Evolutionary conservation across 495 filamentous ascomycete genomes (phyloP).

Genomic region (Penicillium lividum): DNA sequence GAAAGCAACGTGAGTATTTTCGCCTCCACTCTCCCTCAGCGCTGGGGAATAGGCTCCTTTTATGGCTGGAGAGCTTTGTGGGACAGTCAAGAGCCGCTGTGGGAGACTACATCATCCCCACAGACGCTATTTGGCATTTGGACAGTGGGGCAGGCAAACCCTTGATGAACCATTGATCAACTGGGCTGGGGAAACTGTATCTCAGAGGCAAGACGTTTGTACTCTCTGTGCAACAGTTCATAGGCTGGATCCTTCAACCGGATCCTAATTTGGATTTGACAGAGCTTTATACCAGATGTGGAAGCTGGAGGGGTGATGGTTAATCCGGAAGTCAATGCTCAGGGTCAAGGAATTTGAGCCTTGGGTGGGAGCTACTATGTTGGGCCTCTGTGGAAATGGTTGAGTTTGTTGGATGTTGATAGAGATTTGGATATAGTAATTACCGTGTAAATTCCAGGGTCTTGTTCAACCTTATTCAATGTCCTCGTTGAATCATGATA

Average conservation of each 20-base stretch:
- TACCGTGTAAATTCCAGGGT: background rate
- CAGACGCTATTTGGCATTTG: constrained; percentile 1
- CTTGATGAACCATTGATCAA: background rate
- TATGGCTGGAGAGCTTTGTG: background rate
- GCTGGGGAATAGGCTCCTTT: constrained; percentile 1
- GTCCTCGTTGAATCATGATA: too few species aligned
- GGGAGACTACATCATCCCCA: constrained; percentile 22
- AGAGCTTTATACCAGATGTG: background rate
- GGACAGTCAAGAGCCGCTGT: constrained; percentile 1
- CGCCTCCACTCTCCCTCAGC: background rate
- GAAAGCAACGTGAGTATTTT: background rate
- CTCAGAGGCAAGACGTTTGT: background rate
- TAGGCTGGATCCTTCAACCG: background rate
- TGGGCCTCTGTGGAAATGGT: background rate
- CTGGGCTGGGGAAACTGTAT: background rate
- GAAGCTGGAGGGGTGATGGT: background rate
- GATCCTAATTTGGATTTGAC: background rate
- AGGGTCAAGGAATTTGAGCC: background rate
- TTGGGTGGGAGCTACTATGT: background rate
- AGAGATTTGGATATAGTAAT: background rate
- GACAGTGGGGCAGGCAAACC: background rate
- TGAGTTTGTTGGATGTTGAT: background rate
- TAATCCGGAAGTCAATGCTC: background rate
- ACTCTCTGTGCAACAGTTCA: background rate
- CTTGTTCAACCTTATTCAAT: background rate